phyloP scores from a whole-genome alignment of 768 basidiomycete genomes.

The Pleurotus pulmonarius region DNA sequence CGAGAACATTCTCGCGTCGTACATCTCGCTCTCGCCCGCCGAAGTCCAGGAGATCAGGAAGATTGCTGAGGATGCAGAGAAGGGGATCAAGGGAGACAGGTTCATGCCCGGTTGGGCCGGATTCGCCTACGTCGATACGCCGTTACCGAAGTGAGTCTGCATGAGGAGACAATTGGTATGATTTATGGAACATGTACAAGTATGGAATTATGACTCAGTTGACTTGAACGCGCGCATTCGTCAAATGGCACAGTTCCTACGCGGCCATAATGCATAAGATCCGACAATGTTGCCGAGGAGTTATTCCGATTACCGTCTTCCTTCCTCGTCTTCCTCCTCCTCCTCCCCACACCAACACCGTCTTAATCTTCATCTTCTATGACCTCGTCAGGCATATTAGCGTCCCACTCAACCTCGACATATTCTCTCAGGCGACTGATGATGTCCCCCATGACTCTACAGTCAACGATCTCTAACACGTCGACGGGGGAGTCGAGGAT shows the following conservation, averaged over 20 bases:
- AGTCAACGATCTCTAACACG: not conserved
- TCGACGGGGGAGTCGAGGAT: too few relatives aligned
- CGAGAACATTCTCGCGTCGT: constrained; percentile 39
- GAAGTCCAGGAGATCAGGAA: constrained; percentile 32
- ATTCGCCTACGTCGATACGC: constrained; percentile 13
- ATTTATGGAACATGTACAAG: too few relatives aligned
- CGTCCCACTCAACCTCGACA: not conserved
- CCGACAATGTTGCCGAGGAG: too few relatives aligned
- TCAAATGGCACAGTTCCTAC: too few relatives aligned
- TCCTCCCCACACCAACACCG: too few relatives aligned
- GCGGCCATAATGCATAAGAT: too few relatives aligned
- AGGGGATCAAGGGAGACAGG: constrained; percentile 21
- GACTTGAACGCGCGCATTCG: too few relatives aligned
- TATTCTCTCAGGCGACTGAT: not conserved
- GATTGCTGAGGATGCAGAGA: constrained; percentile 30
- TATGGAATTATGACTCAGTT: too few relatives aligned
- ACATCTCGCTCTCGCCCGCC: constrained; percentile 29
- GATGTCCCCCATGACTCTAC: not conserved
- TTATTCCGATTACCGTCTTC: too few relatives aligned
- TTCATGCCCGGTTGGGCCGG: constrained; percentile 15
- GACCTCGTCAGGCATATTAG: not conserved
- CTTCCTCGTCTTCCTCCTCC: too few relatives aligned
- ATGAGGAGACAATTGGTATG: too few relatives aligned
- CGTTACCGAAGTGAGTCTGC: not conserved
- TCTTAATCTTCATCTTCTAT: not conserved